Evolutionary conservation across 495 filamentous ascomycete genomes (phyloP).

Genomic region (Cercophora sp.): DNA sequence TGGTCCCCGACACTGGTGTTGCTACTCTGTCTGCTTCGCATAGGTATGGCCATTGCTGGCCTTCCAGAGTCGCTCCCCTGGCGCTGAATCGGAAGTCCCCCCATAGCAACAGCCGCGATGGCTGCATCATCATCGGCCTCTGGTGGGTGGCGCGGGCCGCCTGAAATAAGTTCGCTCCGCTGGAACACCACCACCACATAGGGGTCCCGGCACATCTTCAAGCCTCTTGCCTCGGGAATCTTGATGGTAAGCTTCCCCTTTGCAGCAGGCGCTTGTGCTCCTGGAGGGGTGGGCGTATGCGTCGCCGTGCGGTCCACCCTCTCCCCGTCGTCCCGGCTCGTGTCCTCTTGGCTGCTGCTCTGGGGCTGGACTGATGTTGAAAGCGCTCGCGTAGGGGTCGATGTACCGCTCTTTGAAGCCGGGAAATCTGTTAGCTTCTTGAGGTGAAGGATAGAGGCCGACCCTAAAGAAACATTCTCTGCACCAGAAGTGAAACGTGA

Average conservation of each 20-base stretch:
- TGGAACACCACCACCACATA: constrained; percentile 98
- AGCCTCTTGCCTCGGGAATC: constrained; percentile 75
- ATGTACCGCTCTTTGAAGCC: constrained; percentile 80
- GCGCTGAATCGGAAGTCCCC: constrained; percentile 59
- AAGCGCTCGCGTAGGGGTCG: constrained; percentile 80
- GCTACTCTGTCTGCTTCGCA: constrained; percentile 92
- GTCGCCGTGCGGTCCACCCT: constrained; percentile 34
- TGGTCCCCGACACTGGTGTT: constrained; percentile 75
- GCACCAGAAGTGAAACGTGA: constrained; percentile 43
- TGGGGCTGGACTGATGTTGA: constrained; percentile 49
- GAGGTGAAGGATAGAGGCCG: constrained; percentile 58
- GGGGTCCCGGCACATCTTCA: constrained; percentile 78
- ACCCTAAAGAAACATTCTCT: constrained; percentile 55
- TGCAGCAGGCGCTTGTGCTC: constrained; percentile 64
- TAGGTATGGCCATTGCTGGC: constrained; percentile 82
- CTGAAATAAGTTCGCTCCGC: constrained; percentile 91
- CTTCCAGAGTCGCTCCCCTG: constrained; percentile 71
- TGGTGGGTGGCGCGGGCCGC: constrained; percentile 57
- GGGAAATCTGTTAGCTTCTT: constrained; percentile 85
- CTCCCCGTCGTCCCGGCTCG: constrained; percentile 30
- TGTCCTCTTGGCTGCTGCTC: constrained; percentile 37
- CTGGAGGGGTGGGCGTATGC: constrained; percentile 41
- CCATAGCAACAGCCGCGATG: constrained; percentile 41
- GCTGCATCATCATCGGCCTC: constrained; percentile 47
- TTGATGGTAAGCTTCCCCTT: constrained; percentile 89